These are phyloP conservation scores for Priceomyces carsonii DNA, from an alignment of 805 yeast genomes.

Conservation along the genomic window DNA sequence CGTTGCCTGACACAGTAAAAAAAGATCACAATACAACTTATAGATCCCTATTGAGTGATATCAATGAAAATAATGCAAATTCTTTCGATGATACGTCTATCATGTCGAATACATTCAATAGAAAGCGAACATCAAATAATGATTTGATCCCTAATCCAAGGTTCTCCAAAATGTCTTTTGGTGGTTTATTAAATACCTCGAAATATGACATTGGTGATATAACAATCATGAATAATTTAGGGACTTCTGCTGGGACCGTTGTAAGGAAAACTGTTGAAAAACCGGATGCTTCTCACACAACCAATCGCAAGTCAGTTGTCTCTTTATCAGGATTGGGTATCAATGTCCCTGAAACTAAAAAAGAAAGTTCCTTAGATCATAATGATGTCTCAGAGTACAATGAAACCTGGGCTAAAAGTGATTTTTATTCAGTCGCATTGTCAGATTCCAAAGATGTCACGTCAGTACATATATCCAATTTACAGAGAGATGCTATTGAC, in stretches of 20 bases:
- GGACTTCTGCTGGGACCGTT: conserved; percentile 11
- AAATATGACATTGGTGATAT: conserved; percentile 10
- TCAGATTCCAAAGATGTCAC: conserved; percentile 14
- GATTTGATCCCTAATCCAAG: conserved; percentile 43
- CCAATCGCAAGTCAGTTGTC: too few relatives aligned
- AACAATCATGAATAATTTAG: conserved; percentile 6
- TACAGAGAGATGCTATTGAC: conserved; percentile 23
- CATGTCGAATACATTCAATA: neutral
- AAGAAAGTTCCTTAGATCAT: neutral
- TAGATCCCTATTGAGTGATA: conserved; percentile 23
- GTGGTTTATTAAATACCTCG: conserved; percentile 28
- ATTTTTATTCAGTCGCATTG: conserved; percentile 21
- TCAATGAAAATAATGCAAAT: conserved; percentile 15
- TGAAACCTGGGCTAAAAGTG: conserved; percentile 4
- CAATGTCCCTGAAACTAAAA: conserved; percentile 6
- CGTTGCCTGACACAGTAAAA: neutral
- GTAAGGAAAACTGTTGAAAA: conserved; percentile 7
- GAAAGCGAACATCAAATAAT: neutral
- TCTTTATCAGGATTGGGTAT: conserved; percentile 34
- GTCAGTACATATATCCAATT: conserved; percentile 9
- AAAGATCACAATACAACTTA: conserved; percentile 8
- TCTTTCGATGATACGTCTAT: neutral
- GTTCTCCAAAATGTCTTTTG: conserved; percentile 43
- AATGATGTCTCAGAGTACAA: neutral
- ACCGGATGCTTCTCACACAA: neutral